These are phyloP conservation scores for Nicotiana noctiflora DNA, from an alignment of 257 asterid species.

Conservation along the genomic window DNA sequence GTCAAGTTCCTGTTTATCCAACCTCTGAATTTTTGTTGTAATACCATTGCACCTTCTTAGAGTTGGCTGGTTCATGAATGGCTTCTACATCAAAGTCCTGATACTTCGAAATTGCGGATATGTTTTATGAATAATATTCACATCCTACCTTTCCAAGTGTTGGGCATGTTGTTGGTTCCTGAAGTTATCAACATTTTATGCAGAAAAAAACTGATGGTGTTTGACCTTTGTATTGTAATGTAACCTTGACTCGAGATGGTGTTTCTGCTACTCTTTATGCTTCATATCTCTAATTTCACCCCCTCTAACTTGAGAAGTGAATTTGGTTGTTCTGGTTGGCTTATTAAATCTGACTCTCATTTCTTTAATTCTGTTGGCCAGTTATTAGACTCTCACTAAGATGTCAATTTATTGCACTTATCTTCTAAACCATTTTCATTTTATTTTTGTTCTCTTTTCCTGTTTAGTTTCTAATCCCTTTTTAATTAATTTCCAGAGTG, in stretches of 20 bases:
- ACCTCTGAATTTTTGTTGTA: neutral
- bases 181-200: neutral
- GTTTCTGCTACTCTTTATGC: neutral
- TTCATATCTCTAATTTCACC: neutral
- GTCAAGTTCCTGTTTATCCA: constrained; percentile 2
- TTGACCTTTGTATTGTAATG: neutral
- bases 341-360: neutral
- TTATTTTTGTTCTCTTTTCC: neutral
- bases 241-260: neutral
- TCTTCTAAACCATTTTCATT: neutral
- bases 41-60: neutral
- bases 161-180: neutral
- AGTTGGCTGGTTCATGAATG: neutral
- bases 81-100: neutral
- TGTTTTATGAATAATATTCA: neutral
- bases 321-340: neutral
- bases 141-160: neutral
- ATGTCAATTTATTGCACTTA: neutral
- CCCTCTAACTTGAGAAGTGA: neutral
- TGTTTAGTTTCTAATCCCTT: neutral
- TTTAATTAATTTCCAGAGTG: constrained; percentile 47
- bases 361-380: neutral
- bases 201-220: neutral
- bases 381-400: neutral
- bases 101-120: neutral